phyloP scores from a whole-genome alignment of 257 asterid genomes.

The Nicotiana sylvestris region DNA sequence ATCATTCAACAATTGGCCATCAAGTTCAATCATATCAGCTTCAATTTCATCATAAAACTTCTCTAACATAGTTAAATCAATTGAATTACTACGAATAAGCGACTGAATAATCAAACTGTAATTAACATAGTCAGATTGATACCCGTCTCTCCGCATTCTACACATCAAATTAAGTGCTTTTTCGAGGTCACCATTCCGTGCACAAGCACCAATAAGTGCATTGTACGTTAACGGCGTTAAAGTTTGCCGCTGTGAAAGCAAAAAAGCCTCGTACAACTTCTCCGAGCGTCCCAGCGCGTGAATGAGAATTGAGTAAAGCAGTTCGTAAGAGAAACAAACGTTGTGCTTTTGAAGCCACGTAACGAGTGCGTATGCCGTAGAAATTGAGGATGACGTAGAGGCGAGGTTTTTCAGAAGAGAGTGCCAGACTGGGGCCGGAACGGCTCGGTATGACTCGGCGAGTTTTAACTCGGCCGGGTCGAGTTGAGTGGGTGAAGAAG shows the following conservation, averaged over 20 bases:
- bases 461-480: slow-evolving; percentile 59
- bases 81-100: slow-evolving; percentile 42
- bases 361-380: slow-evolving; percentile 64
- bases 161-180: slow-evolving; percentile 84
- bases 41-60: slow-evolving; percentile 65
- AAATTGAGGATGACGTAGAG: slow-evolving; percentile 52
- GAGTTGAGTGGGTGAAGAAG: slow-evolving; percentile 42
- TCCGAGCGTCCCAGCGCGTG: slow-evolving; percentile 80
- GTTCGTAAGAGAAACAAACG: slow-evolving; percentile 82
- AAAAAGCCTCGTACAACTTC: slow-evolving; percentile 86
- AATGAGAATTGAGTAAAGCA: slow-evolving; percentile 73
- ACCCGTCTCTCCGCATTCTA: slow-evolving; percentile 80
- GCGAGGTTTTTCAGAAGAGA: slow-evolving; percentile 70
- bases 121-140: slow-evolving; percentile 81
- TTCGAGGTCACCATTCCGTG: slow-evolving; percentile 80
- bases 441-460: slow-evolving; percentile 73
- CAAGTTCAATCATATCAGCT: slow-evolving; percentile 73
- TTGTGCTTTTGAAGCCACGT: slow-evolving; percentile 84
- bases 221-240: slow-evolving; percentile 85
- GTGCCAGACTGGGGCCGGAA: slow-evolving; percentile 93
- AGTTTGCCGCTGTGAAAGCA: slow-evolving; percentile 69
- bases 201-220: slow-evolving; percentile 94
- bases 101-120: slow-evolving; percentile 86
- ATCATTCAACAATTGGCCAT: slow-evolving; percentile 76
- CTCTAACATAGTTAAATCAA: slow-evolving; percentile 58